Evolutionary conservation across 441 rosid genomes (phyloP).

Genomic region (Gossypium lobatum): DNA sequence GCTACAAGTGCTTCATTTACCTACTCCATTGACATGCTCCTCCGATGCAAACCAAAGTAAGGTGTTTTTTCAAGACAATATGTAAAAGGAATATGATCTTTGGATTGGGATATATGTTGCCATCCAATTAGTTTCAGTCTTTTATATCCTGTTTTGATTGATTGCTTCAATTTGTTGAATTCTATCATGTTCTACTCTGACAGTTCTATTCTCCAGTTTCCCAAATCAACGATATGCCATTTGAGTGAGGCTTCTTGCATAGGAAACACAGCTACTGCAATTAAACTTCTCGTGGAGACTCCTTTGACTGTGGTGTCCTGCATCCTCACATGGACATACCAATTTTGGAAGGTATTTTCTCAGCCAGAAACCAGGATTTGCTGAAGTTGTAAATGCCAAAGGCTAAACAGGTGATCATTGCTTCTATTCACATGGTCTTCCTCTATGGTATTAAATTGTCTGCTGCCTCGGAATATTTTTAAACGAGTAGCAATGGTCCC

Average conservation of each 20-base stretch:
- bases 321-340: background rate
- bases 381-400: background rate
- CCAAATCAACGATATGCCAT: background rate
- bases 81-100: too few relatives aligned
- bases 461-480: background rate
- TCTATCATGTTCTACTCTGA: background rate
- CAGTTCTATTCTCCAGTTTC: background rate
- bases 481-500: background rate
- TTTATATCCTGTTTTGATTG: background rate
- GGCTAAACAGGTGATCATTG: background rate
- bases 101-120: too few relatives aligned
- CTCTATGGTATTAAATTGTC: constrained; percentile 7
- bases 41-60: too few relatives aligned
- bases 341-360: background rate
- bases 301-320: background rate
- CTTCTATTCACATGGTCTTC: constrained; percentile 10
- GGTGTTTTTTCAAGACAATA: too few relatives aligned
- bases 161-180: background rate
- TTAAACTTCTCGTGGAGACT: background rate
- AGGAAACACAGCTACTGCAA: background rate
- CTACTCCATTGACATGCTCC: background rate
- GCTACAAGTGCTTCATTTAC: background rate
- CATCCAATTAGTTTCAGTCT: background rate
- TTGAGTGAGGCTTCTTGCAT: background rate
- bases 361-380: background rate